Evolutionary conservation across 768 basidiomycete species (phyloP), one percentile per base, ranked within the genome.

Genomic region (button mushroom (Agaricus bisporus)): DNA sequence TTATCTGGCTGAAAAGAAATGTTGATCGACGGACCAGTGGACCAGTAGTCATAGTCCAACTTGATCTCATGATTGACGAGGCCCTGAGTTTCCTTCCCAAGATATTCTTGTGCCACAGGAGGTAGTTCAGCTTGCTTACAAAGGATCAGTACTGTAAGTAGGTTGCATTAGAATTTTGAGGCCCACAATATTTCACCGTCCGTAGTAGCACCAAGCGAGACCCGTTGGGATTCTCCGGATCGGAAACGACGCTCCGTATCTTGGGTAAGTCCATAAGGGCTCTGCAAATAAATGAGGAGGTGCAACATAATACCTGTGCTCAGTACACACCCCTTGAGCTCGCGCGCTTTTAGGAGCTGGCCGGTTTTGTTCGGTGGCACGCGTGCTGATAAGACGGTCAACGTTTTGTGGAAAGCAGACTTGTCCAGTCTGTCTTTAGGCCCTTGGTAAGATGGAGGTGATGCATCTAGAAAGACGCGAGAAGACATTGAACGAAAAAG

Each of bases 21-120:
- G 14, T 18, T 12, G 15, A 6, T 35, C 43, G 11, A 58, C 58
- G 41, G 61, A 92, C 94, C 86, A 44, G 91, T 80, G 1, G 80
- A 85, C 95, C 95, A 98, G 67, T 91, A 87, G 63, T 88, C 77
- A 65, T 98, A 98, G 52, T 80, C 78, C 41, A 98, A 70, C 20
- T 83, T 68, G 39, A 98, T 57, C 0, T 68, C 70, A 61, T 91
- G 80, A 14, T 71, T 68, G 7, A 80, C 72, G n/a, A 91, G 63
- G 5, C 78, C 80, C 36, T 73, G 75, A 3, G 76, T 67, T 59
- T 86, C 77, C n/a, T 68, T 66, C 25, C 75, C 66, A 53, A 97
- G 66, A 58, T 83, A 82, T 5, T 77, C 68, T 45, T 69, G 68
- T 39, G 81, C 75, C 29, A 82, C 78, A 8, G 68, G 64, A 22